Base-by-base conservation (phyloP, 176 grass and related monocot genomes). In the Eragrostis curvula region DNA sequence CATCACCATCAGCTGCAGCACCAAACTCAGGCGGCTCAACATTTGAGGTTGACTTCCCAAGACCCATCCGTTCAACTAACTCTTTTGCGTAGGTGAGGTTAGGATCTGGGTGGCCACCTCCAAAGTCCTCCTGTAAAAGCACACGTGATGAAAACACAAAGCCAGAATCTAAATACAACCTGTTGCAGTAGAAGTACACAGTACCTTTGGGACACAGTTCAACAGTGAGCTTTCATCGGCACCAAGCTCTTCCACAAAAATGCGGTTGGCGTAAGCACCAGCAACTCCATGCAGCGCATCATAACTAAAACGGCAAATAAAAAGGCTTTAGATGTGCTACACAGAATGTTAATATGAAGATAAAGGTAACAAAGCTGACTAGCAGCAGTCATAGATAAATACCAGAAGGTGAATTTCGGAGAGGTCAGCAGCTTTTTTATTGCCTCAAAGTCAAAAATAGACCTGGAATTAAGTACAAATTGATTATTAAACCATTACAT, bases 41-140 rank as follows among this genome's bases (percentile, higher is more conserved):
- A 59, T 80, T 83, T 83, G 92, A 80, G 66, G 80, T 61, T 67
- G 91, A 86, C 66, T 96, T 99, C 24, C 96, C 88, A 50, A 99
- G 86, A 74, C 96, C 96, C 93, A 99, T 99, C 75, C 85, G 81
- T 29, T 84, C 96, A 87, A 99, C 96, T 80, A 99, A 85, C 68
- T 99, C 96, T 78, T 98, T 98, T 69, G 96, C 96, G 85, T 98
- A 98, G 5, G 96, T 98, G 57, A 98, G 79, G 87, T 98, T 98
- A 83, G 96, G 96, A 81, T 98, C 96, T 0, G 96, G 96, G 81
- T 98, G 93, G 40, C 93, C 93, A 48, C 96, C 96, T 52, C 96
- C 96, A 93, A 98, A 98, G 74, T 98, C 96, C 90, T 99, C 93
- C 96, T 99, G 81, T 77, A 89, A 74, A 32, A 86, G 62, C 46